A percentile compares a stretch with the other conserved stretches of the same genome.
These are phyloP conservation scores for Chaetomiaceae sp. DNA, from an alignment of 2,329 filamentous ascomycete genomes.

Conservation along the genomic window DNA sequence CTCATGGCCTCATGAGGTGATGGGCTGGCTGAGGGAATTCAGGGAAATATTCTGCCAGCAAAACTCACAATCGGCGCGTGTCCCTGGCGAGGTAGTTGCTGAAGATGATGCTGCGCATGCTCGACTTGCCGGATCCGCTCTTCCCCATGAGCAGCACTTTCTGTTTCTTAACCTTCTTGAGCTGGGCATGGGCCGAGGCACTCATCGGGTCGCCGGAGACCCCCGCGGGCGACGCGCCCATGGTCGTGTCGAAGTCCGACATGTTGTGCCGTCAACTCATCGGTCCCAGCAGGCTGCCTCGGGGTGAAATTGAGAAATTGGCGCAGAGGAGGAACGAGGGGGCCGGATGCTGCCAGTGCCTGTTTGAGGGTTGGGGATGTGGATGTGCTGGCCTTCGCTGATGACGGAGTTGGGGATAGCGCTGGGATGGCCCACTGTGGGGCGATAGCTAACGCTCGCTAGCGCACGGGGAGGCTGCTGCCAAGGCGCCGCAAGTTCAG, in stretches of 20 bases:
- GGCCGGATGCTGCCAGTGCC: no score
- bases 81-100: conserved; percentile 98
- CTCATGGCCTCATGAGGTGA: neutral
- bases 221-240: conserved; percentile 10
- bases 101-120: conserved; percentile 98
- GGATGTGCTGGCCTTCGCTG: neutral
- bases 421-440: no score
- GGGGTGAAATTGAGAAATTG: no score
- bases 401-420: neutral
- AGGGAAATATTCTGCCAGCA: no score
- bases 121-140: conserved; percentile 94
- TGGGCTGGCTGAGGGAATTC: no score
- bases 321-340: neutral
- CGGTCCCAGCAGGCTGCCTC: no score
- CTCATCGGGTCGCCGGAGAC: neutral
- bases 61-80: conserved; percentile 69
- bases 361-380: no score
- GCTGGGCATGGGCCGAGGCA: conserved; percentile 16
- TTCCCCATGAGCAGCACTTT: conserved; percentile 91
- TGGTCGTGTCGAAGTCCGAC: conserved; percentile 20
- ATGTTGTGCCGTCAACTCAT: conserved; percentile 4
- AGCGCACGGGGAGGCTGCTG: no score
- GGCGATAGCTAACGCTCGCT: no score
- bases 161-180: conserved; percentile 74
- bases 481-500: no score